phyloP scores from a whole-genome alignment of 1,284 basidiomycete species.

The Lentinula novae-zelandiae region DNA sequence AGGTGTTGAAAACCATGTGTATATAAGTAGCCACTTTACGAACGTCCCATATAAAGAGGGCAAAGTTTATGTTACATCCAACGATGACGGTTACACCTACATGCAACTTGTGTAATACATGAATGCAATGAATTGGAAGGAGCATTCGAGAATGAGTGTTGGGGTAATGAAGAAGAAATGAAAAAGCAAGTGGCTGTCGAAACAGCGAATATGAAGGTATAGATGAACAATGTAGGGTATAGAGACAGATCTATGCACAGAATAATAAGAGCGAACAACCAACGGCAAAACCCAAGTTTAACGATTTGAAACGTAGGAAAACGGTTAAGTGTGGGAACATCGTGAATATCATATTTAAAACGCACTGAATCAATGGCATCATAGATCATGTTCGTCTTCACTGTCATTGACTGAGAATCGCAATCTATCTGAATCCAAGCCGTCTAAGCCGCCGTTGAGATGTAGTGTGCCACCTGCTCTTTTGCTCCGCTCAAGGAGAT shows the following conservation, averaged over 20 bases:
- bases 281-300: background rate
- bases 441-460: slow-evolving; percentile 27
- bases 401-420: slow-evolving; percentile 11
- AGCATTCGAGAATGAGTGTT: background rate
- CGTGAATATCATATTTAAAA: background rate
- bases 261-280: background rate
- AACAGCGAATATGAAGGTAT: background rate
- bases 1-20: too few relatives aligned
- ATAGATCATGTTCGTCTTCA: slow-evolving; percentile 2
- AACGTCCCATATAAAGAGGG: background rate
- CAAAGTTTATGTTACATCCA: background rate
- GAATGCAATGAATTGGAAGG: background rate
- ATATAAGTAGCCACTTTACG: too few relatives aligned
- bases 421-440: slow-evolving; percentile 11
- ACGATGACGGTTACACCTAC: background rate
- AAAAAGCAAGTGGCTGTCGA: background rate
- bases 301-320: background rate
- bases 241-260: background rate
- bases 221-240: background rate
- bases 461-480: slow-evolving; percentile 68
- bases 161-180: background rate
- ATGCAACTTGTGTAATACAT: background rate
- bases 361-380: background rate
- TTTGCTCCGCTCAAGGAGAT: slow-evolving; percentile 58
- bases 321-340: background rate